phyloP scores from a whole-genome alignment of 2,329 filamentous ascomycete species.

The Pseudocercospora crystallina region DNA sequence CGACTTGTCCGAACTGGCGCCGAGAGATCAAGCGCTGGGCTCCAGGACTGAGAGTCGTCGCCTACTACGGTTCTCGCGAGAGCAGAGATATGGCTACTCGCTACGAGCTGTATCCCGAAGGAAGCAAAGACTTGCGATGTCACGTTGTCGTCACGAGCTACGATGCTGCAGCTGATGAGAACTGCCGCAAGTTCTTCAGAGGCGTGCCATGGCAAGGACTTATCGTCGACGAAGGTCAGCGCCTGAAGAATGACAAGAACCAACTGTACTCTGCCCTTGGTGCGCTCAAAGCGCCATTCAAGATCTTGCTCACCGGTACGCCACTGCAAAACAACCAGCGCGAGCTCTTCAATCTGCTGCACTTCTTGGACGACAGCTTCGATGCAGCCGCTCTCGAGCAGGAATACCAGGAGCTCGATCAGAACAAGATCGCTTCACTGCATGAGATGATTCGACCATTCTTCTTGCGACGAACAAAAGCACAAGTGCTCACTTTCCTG shows the following conservation, averaged over 20 bases:
- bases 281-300: constrained; percentile 75
- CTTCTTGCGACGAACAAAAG: constrained; percentile 78
- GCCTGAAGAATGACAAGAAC: constrained; percentile 89
- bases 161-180: constrained; percentile 80
- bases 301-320: constrained; percentile 81
- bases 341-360: constrained; percentile 93
- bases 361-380: constrained; percentile 77
- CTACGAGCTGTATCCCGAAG: constrained; percentile 78
- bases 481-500: constrained; percentile 84
- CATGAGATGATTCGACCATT: constrained; percentile 78
- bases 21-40: constrained; percentile 94
- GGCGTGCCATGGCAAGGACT: constrained; percentile 80
- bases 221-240: constrained; percentile 91
- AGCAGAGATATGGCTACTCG: constrained; percentile 74
- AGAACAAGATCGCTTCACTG: constrained; percentile 76
- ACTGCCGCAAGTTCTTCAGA: constrained; percentile 64
- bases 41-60: constrained; percentile 81
- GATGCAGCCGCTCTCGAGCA: constrained; percentile 72
- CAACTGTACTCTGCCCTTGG: constrained; percentile 74
- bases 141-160: constrained; percentile 96
- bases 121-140: constrained; percentile 69
- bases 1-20: constrained; percentile 96
- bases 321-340: constrained; percentile 93
- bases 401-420: constrained; percentile 74
- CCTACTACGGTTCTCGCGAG: constrained; percentile 78